A percentile compares a stretch with the other conserved stretches of the same genome.
Evolutionary conservation across 805 yeast genomes (phyloP).

Genomic region (Wickerhamomyces queroliae): DNA sequence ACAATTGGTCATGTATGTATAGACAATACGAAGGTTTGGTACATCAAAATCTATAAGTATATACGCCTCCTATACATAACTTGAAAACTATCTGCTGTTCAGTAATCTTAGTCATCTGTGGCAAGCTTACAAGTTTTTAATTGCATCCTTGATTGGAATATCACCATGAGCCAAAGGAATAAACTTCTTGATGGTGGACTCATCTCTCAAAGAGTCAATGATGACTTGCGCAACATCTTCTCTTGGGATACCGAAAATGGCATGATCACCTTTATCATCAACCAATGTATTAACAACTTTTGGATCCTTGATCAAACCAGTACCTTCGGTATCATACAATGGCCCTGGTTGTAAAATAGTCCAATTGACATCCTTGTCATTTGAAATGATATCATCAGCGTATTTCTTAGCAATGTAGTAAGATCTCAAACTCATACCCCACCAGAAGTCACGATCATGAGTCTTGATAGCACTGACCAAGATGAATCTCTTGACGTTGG

Average conservation of each 20-base stretch:
- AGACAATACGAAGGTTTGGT: too few relatives aligned
- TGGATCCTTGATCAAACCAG: slow-evolving; percentile 39
- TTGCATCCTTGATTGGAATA: slow-evolving; percentile 14
- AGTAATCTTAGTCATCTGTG: too few relatives aligned
- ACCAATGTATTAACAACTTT: slow-evolving; percentile 11
- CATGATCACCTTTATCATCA: not conserved
- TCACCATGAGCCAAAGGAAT: slow-evolving; percentile 41
- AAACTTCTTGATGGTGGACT: slow-evolving; percentile 35
- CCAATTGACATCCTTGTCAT: slow-evolving; percentile 35
- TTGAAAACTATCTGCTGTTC: too few relatives aligned
- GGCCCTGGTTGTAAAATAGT: slow-evolving; percentile 53
- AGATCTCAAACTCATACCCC: slow-evolving; percentile 31
- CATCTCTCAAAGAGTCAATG: slow-evolving; percentile 29
- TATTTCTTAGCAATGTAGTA: slow-evolving; percentile 59
- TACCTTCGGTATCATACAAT: slow-evolving; percentile 32
- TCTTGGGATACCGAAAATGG: slow-evolving; percentile 36
- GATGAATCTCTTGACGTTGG: slow-evolving; percentile 38
- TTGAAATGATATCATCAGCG: slow-evolving; percentile 44
- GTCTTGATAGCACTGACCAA: slow-evolving; percentile 54
- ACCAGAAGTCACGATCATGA: slow-evolving; percentile 41
- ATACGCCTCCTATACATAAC: too few relatives aligned
- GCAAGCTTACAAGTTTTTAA: too few relatives aligned
- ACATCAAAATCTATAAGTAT: too few relatives aligned
- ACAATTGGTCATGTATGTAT: too few relatives aligned
- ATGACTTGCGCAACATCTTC: slow-evolving; percentile 52